phyloP scores from a whole-genome alignment of 768 basidiomycete genomes.

The Boletus huronensis region DNA sequence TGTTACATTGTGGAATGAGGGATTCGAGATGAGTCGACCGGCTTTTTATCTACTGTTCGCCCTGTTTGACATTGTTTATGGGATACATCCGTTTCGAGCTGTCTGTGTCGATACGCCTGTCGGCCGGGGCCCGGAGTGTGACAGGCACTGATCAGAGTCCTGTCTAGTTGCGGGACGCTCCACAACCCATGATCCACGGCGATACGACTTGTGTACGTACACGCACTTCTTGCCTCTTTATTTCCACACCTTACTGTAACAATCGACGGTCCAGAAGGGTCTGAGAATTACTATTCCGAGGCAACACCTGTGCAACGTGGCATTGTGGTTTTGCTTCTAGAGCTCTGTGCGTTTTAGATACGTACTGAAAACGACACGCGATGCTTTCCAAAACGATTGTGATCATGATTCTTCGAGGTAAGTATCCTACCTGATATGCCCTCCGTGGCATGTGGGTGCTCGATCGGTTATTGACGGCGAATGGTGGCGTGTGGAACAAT shows the following conservation, averaged over 20 bases:
- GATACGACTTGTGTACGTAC: neutral
- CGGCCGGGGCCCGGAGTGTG: no score
- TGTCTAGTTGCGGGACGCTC: neutral
- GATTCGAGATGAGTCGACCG: no score
- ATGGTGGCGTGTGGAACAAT: no score
- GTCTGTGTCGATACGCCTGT: neutral
- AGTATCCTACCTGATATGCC: no score
- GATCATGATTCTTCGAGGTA: no score
- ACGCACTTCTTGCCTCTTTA: neutral
- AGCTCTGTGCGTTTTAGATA: neutral
- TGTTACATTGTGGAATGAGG: no score
- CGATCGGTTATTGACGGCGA: no score
- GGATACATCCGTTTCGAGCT: neutral
- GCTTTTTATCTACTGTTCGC: neutral
- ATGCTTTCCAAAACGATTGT: no score
- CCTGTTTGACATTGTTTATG: neutral
- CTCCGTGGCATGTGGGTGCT: no score
- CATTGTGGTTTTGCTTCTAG: neutral
- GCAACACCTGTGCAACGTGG: neutral
- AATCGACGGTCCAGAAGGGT: neutral
- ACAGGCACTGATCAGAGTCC: no score
- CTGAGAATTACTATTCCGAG: neutral
- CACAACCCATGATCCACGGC: no score
- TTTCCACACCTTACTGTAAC: neutral
- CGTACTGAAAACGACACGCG: no score